Percentiles rank a stretch among this genome's conserved stretches.
Conservation (phyloP, 2,329 filamentous ascomycete genomes). For the Diaporthe citri region DNA sequence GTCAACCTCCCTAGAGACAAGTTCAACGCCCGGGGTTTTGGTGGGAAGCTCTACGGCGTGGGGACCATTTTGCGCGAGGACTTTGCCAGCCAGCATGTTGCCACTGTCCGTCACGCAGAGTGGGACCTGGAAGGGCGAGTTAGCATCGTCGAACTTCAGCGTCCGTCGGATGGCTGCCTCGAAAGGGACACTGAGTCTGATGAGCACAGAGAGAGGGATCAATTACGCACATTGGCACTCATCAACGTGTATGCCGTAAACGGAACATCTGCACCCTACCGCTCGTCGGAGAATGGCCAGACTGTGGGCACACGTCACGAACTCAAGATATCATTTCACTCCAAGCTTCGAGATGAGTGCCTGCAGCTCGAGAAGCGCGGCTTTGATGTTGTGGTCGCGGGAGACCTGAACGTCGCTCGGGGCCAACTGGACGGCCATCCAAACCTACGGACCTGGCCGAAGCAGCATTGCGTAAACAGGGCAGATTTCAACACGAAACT, state of each 20-base stretch:
- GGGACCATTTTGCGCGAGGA: conserved; percentile 62
- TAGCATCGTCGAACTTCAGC: conserved; percentile 55
- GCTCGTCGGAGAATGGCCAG: conserved; percentile 56
- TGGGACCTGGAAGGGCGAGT: conserved; percentile 67
- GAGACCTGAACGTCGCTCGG: conserved; percentile 66
- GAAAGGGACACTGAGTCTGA: not conserved
- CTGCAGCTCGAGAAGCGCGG: conserved; percentile 54
- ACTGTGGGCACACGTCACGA: conserved; percentile 62
- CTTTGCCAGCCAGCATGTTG: conserved; percentile 49
- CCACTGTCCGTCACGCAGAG: conserved; percentile 53
- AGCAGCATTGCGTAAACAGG: conserved; percentile 63
- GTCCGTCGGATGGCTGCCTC: not conserved
- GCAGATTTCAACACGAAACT: conserved; percentile 64
- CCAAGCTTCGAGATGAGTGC: conserved; percentile 58
- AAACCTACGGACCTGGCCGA: conserved; percentile 56
- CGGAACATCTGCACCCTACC: conserved; percentile 61
- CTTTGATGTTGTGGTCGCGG: conserved; percentile 60
- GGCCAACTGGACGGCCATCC: conserved; percentile 55
- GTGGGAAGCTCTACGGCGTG: conserved; percentile 65
- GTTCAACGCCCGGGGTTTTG: conserved; percentile 62
- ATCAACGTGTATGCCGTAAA: conserved; percentile 68
- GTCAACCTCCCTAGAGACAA: conserved; percentile 62
- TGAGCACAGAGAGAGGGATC: conserved; percentile 27
- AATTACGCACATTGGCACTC: conserved; percentile 51
- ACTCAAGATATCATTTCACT: conserved; percentile 62